A percentile compares a stretch with the other conserved stretches of the same genome.
phyloP scores from a whole-genome alignment of 768 basidiomycete genomes.

The Rhodocollybia butyracea region DNA sequence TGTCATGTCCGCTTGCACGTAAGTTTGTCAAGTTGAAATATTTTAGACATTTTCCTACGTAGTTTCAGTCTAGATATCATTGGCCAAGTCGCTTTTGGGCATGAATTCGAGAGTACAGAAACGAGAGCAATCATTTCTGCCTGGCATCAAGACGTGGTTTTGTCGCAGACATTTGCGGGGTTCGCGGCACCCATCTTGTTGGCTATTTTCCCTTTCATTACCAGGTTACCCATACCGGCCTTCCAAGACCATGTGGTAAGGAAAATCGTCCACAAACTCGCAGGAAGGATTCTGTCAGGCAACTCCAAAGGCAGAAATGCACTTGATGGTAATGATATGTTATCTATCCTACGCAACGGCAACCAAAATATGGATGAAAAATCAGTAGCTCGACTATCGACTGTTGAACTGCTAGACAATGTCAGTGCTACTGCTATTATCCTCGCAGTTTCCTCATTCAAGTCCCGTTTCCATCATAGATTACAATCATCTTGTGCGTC shows the following conservation, averaged over 20 bases:
- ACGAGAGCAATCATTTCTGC: too few relatives aligned
- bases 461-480: too few relatives aligned
- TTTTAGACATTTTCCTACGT: too few relatives aligned
- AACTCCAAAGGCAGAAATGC: slow-evolving; percentile 13
- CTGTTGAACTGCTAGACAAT: slow-evolving; percentile 23
- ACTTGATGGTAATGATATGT: slow-evolving; percentile 24
- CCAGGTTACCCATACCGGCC: slow-evolving; percentile 18
- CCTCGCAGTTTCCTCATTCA: too few relatives aligned
- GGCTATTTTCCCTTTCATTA: slow-evolving; percentile 22
- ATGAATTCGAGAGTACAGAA: too few relatives aligned
- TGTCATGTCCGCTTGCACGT: too few relatives aligned
- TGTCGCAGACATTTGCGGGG: slow-evolving; percentile 14
- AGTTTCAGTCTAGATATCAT: too few relatives aligned
- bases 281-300: slow-evolving; percentile 14
- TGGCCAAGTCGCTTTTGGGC: too few relatives aligned
- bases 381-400: too few relatives aligned
- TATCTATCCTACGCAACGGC: slow-evolving; percentile 21
- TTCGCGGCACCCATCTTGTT: slow-evolving; percentile 26
- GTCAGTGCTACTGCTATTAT: slow-evolving; percentile 14
- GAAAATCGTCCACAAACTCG: too few relatives aligned
- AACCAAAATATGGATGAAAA: background rate
- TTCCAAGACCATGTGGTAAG: slow-evolving; percentile 21
- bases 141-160: slow-evolving; percentile 19
- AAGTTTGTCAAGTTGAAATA: too few relatives aligned
- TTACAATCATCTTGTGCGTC: too few relatives aligned